Evolutionary conservation across 495 filamentous ascomycete genomes (phyloP), one percentile per base, ranked within the genome.

Genomic region (Lophiotrema nucula): DNA sequence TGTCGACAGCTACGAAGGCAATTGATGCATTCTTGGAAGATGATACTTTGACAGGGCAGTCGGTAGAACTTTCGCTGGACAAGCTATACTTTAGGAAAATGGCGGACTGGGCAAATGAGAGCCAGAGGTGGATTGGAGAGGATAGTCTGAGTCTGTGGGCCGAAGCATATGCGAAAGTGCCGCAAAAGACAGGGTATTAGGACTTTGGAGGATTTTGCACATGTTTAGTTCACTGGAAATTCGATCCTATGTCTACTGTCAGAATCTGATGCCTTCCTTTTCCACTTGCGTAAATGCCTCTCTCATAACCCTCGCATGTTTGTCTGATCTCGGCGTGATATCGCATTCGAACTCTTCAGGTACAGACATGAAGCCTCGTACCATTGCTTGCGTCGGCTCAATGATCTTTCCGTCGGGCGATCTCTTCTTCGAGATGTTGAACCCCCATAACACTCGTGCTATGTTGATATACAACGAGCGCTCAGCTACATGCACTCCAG

Each of bases 281-380:
- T 67, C 53, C 45, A 59, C 64, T 49, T 59, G 24, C 37, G 21
- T 28, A 38, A 57, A 67, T n/a, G 16, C 47, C 22, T 63, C 46
- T 42, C 48, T 54, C 26, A 63, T 67, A 23, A 76, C 47, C 56
- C 58, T 51, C 24, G 67, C 68, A 50, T 73, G 70, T 13, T 67
- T 67, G 21, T 66, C 24, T 13, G 65, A 69, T 37, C 75, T 67
- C 16, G 69, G 68, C 41, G 28, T 68, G 50, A 75, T 74, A 15
- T 58, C 37, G 25, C 51, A 68, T 25, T 68, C 69, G 53, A 71
- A 77, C 5, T 61, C 56, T 33, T 44, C 39, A 1, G 73, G 72
- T 31, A 72, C 69, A 23, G 66, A 68, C 47, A 75, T 64, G 44
- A 69, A 65, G 1, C 72, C 73, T n/a, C 68, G 58, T 6, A 68